A percentile compares a stretch with the other conserved stretches of the same genome.
Evolutionary conservation across 2,329 filamentous ascomycete species (phyloP).

Genomic region (Aspergillus fischeri): DNA sequence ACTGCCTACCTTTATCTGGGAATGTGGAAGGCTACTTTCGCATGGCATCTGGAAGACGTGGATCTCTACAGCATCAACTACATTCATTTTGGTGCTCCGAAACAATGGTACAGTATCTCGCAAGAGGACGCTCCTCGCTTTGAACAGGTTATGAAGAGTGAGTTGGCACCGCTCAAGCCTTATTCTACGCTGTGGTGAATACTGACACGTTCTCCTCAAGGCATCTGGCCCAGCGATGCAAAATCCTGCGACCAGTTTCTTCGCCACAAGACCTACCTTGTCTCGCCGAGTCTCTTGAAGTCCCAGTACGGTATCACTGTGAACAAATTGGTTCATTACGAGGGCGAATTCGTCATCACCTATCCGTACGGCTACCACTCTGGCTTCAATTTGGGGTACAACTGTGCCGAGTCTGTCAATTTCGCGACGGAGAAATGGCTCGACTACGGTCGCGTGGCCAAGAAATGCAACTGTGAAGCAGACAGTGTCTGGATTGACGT

Average conservation of each 20-base stretch:
- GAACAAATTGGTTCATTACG: slow-evolving; percentile 91
- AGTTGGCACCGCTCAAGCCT: slow-evolving; percentile 9
- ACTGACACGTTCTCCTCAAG: slow-evolving; percentile 23
- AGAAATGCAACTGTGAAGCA: slow-evolving; percentile 93
- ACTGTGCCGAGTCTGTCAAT: slow-evolving; percentile 97
- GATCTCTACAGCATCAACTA: slow-evolving; percentile 99
- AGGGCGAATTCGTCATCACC: slow-evolving; percentile 96
- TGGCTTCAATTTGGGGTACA: slow-evolving; percentile 96
- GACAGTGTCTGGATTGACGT: slow-evolving; percentile 99
- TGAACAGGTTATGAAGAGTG: slow-evolving; percentile 85
- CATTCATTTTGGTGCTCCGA: slow-evolving; percentile 95
- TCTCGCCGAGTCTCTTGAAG: slow-evolving; percentile 82
- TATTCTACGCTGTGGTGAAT: background rate
- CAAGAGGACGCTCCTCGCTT: slow-evolving; percentile 91
- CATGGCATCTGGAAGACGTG: slow-evolving; percentile 97
- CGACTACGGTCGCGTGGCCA: slow-evolving; percentile 89
- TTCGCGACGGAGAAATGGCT: slow-evolving; percentile 95
- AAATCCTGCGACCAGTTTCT: slow-evolving; percentile 96
- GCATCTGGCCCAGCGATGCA: slow-evolving; percentile 86
- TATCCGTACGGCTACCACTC: slow-evolving; percentile 99
- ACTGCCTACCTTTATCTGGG: slow-evolving; percentile 96
- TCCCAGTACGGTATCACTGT: slow-evolving; percentile 92
- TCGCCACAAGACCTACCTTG: slow-evolving; percentile 94
- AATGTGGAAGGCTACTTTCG: slow-evolving; percentile 99
- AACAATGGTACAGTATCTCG: slow-evolving; percentile 99